These are phyloP conservation scores for Claviceps pazoutovae DNA, from an alignment of 2,329 filamentous ascomycete species.

Conservation along the genomic window DNA sequence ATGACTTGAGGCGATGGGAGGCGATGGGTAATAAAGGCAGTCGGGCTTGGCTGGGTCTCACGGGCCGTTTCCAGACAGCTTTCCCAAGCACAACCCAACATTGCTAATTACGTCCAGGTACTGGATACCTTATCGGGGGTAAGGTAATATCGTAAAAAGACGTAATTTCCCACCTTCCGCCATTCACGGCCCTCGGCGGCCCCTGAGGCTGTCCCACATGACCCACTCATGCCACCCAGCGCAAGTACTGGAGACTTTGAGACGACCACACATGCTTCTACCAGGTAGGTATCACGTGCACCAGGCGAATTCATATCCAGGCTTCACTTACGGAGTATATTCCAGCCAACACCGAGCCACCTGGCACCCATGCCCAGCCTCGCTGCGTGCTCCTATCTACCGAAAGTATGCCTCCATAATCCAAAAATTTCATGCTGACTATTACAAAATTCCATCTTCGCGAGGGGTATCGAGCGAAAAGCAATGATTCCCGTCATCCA, in stretches of 20 bases:
- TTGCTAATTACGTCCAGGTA: too few relatives aligned
- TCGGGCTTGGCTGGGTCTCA: not conserved
- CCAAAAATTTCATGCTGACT: not conserved
- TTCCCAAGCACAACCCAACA: too few relatives aligned
- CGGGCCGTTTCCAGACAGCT: not conserved
- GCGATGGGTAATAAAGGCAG: not conserved
- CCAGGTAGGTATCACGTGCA: too few relatives aligned
- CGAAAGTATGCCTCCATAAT: not conserved
- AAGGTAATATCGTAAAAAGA: too few relatives aligned
- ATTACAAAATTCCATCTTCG: not conserved
- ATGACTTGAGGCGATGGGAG: not conserved
- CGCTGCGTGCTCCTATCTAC: not conserved
- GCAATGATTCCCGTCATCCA: slow-evolving; percentile 8
- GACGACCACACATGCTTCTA: too few relatives aligned
- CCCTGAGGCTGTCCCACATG: too few relatives aligned
- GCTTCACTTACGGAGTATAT: not conserved
- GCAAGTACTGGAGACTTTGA: too few relatives aligned
- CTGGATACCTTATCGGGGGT: too few relatives aligned
- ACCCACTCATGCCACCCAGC: too few relatives aligned
- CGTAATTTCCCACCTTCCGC: too few relatives aligned
- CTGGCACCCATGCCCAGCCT: not conserved
- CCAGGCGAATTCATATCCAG: too few relatives aligned
- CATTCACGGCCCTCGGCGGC: too few relatives aligned
- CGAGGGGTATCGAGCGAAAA: slow-evolving; percentile 9
- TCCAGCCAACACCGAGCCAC: not conserved